Conservation (phyloP, 495 filamentous ascomycete genomes). For the Xanthoparmelia taractica region DNA sequence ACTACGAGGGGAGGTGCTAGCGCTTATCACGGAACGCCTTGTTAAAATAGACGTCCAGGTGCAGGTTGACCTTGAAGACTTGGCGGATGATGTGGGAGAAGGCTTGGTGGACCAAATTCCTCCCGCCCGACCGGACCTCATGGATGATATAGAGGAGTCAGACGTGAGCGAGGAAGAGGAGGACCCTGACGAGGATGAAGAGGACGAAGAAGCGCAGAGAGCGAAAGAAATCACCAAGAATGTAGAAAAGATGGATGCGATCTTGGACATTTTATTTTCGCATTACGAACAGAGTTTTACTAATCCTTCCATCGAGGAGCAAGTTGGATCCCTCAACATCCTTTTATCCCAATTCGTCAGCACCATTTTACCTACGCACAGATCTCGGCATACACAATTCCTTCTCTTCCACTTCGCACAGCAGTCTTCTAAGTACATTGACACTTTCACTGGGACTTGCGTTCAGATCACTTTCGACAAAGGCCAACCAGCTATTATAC, state of each 20-base stretch:
- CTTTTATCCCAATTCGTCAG: slow-evolving; percentile 73
- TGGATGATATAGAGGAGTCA: slow-evolving; percentile 34
- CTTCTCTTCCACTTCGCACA: slow-evolving; percentile 92
- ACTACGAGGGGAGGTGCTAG: slow-evolving; percentile 73
- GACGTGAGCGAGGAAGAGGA: slow-evolving; percentile 37
- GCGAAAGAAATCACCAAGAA: slow-evolving; percentile 63
- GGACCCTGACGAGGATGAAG: slow-evolving; percentile 43
- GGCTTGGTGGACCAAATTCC: slow-evolving; percentile 31
- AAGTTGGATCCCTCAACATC: slow-evolving; percentile 54
- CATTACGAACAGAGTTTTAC: slow-evolving; percentile 66
- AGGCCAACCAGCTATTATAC: slow-evolving; percentile 54
- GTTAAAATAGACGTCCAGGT: slow-evolving; percentile 94
- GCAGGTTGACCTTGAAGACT: slow-evolving; percentile 81
- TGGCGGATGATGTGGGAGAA: slow-evolving; percentile 64
- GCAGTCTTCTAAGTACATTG: slow-evolving; percentile 60
- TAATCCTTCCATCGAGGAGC: slow-evolving; percentile 38
- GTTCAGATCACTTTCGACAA: slow-evolving; percentile 60
- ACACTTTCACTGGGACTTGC: slow-evolving; percentile 73
- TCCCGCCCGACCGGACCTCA: slow-evolving; percentile 21
- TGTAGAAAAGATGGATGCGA: slow-evolving; percentile 85
- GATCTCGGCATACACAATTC: slow-evolving; percentile 80
- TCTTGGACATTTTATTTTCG: slow-evolving; percentile 81
- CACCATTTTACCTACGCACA: slow-evolving; percentile 81
- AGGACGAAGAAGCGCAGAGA: slow-evolving; percentile 43
- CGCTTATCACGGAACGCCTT: slow-evolving; percentile 70